These are phyloP conservation scores for Pestalotiopsis sp. DNA, from an alignment of 2,329 filamentous ascomycete genomes.

Conservation along the genomic window DNA sequence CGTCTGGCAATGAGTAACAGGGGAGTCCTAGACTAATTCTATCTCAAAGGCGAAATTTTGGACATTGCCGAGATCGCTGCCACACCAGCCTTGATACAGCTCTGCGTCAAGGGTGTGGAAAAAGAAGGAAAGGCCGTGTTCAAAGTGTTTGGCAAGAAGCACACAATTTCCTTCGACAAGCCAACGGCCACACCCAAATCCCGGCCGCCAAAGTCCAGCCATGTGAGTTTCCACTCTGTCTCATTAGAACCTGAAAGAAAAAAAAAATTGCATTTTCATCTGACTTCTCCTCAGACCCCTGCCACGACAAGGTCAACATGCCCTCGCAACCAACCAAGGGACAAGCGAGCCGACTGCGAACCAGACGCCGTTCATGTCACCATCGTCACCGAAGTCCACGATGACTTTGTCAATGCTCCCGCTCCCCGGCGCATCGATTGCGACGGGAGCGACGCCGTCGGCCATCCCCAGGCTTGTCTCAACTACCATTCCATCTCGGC, in stretches of 20 bases:
- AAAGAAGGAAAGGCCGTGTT: slow-evolving; percentile 31
- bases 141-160: slow-evolving; percentile 13
- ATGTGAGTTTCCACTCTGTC: background rate
- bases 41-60: slow-evolving; percentile 20
- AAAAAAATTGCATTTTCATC: background rate
- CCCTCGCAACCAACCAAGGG: background rate
- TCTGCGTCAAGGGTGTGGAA: slow-evolving; percentile 34
- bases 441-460: background rate
- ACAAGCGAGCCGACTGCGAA: background rate
- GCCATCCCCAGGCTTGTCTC: slow-evolving; percentile 2
- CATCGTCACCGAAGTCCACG: background rate
- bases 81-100: slow-evolving; percentile 27
- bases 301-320: background rate
- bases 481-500: slow-evolving; percentile 8
- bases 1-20: background rate
- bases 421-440: background rate
- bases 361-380: background rate
- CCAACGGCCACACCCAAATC: background rate
- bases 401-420: background rate
- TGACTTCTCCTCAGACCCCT: background rate
- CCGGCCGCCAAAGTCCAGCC: background rate
- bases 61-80: slow-evolving; percentile 15
- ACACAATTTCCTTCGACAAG: slow-evolving; percentile 5
- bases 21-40: slow-evolving; percentile 18
- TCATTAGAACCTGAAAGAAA: too few species aligned